Evolutionary conservation across 2,329 filamentous ascomycete genomes (phyloP).

Genomic region (Pseudogymnoascus verrucosus): DNA sequence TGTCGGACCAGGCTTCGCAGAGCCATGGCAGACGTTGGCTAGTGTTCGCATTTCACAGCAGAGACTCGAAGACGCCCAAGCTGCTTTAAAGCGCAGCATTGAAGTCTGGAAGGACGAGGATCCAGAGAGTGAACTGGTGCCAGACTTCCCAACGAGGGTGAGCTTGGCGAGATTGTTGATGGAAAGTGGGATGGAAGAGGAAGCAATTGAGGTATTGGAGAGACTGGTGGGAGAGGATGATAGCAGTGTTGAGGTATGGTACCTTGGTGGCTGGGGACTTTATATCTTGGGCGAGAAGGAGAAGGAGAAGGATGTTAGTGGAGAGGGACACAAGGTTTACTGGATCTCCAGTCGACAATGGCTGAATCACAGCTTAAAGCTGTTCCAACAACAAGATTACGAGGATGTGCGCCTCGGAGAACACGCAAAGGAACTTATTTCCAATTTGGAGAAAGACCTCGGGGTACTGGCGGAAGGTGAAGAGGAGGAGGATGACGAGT

Average conservation of each 20-base stretch:
- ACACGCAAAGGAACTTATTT: slow-evolving; percentile 65
- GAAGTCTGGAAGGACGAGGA: slow-evolving; percentile 75
- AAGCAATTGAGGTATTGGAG: slow-evolving; percentile 79
- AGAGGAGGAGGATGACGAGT: slow-evolving; percentile 44
- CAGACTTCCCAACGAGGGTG: slow-evolving; percentile 80
- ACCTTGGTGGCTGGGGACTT: slow-evolving; percentile 89
- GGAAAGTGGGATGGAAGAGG: slow-evolving; percentile 78
- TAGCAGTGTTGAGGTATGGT: slow-evolving; percentile 91
- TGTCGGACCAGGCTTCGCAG: slow-evolving; percentile 70
- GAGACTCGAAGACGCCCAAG: slow-evolving; percentile 68
- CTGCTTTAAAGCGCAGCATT: slow-evolving; percentile 71
- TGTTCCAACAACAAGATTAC: slow-evolving; percentile 75
- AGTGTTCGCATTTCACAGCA: slow-evolving; percentile 88
- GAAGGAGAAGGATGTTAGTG: slow-evolving; percentile 38
- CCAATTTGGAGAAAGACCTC: slow-evolving; percentile 54
- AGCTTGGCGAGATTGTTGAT: slow-evolving; percentile 78
- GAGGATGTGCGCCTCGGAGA: slow-evolving; percentile 73
- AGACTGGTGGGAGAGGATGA: slow-evolving; percentile 83
- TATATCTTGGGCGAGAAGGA: slow-evolving; percentile 69
- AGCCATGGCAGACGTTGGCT: slow-evolving; percentile 92
- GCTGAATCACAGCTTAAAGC: slow-evolving; percentile 70
- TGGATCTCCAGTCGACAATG: slow-evolving; percentile 73
- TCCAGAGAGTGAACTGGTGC: slow-evolving; percentile 62
- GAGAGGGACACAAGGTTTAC: slow-evolving; percentile 39
- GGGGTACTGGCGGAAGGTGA: slow-evolving; percentile 52